phyloP scores from a whole-genome alignment of 805 yeast species.

The Teunomyces tritomae region DNA sequence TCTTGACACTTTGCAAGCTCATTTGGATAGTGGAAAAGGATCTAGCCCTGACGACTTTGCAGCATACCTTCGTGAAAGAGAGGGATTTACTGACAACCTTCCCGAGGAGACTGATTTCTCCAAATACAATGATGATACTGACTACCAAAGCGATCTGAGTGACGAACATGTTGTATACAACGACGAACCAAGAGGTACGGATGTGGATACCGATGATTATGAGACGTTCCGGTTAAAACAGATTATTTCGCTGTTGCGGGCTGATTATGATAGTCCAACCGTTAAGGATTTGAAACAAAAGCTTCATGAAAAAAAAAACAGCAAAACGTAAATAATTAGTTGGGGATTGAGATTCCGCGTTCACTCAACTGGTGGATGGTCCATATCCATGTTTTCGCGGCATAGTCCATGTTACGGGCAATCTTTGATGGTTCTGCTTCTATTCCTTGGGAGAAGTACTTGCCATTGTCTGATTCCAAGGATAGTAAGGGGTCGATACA shows the following conservation, averaged over 20 bases:
- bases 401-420: constrained; percentile 55
- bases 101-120: not conserved
- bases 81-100: not conserved
- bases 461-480: constrained; percentile 61
- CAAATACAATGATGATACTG: constrained; percentile 14
- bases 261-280: not conserved
- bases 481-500: constrained; percentile 53
- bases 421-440: constrained; percentile 55
- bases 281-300: not conserved
- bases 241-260: not conserved
- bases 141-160: constrained; percentile 9
- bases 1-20: not conserved
- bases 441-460: constrained; percentile 56
- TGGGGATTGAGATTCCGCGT: constrained; percentile 36
- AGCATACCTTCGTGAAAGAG: constrained; percentile 7
- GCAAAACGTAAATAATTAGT: constrained; percentile 4
- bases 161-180: constrained; percentile 3
- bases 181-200: not conserved
- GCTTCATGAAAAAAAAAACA: not conserved
- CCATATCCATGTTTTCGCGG: constrained; percentile 79
- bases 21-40: constrained; percentile 4
- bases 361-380: constrained; percentile 58
- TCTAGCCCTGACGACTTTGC: constrained; percentile 6
- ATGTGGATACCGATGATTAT: not conserved
- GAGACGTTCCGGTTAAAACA: constrained; percentile 1